These are phyloP conservation scores for Cladosporium sp. DNA, from an alignment of 2,329 filamentous ascomycete genomes.

Conservation along the genomic window DNA sequence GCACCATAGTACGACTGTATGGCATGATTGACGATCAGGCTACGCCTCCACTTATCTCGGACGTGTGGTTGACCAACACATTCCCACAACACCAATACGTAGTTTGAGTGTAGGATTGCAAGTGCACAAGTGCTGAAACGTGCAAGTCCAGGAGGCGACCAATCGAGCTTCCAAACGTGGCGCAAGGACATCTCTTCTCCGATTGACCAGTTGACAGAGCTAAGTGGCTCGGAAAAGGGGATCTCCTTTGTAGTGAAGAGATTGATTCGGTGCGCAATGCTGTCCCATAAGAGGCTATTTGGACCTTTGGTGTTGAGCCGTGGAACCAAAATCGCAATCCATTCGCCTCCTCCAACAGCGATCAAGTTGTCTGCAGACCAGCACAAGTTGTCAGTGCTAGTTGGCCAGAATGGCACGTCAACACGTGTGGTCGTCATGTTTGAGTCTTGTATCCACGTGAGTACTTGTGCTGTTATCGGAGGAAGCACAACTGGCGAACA, in stretches of 20 bases:
- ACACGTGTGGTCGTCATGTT: constrained; percentile 15
- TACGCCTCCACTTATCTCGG: constrained; percentile 48
- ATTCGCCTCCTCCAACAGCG: constrained; percentile 53
- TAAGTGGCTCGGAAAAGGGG: constrained; percentile 42
- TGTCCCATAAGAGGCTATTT: constrained; percentile 31
- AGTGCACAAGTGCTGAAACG: constrained; percentile 52
- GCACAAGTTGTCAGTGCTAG: constrained; percentile 49
- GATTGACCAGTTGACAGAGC: constrained; percentile 48
- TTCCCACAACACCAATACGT: constrained; percentile 55
- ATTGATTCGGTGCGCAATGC: constrained; percentile 44
- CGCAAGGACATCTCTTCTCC: constrained; percentile 57
- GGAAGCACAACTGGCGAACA: neutral
- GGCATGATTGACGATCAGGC: constrained; percentile 49
- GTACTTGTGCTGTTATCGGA: neutral
- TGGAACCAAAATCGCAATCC: constrained; percentile 47
- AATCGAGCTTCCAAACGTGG: constrained; percentile 46
- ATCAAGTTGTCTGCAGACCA: constrained; percentile 59
- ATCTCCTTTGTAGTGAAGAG: constrained; percentile 50
- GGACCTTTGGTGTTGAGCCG: constrained; percentile 25
- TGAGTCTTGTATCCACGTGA: neutral
- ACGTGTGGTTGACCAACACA: constrained; percentile 40
- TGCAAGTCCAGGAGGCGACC: constrained; percentile 55
- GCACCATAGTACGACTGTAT: constrained; percentile 39
- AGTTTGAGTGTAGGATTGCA: constrained; percentile 53
- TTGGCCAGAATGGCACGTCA: constrained; percentile 43